phyloP scores from a whole-genome alignment of 2,329 filamentous ascomycete genomes.

The Periglandula ipomoeae region DNA sequence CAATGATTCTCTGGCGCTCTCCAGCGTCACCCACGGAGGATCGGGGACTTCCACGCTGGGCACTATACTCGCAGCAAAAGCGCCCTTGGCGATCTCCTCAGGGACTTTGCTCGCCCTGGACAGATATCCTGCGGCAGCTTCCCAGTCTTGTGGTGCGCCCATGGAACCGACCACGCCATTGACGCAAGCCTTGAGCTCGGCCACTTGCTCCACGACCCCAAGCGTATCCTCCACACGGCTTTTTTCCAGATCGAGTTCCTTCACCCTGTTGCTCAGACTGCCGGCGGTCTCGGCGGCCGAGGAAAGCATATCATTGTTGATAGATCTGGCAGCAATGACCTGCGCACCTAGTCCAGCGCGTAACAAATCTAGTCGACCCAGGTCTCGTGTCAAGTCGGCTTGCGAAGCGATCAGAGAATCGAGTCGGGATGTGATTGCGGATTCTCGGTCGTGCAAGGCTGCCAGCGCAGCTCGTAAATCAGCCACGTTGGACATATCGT shows the following conservation, averaged over 20 bases:
- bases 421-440: conserved; percentile 62
- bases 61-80: conserved; percentile 86
- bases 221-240: conserved; percentile 83
- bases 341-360: conserved; percentile 84
- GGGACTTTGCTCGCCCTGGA: conserved; percentile 76
- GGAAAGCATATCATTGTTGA: conserved; percentile 87
- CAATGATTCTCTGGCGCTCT: conserved; percentile 79
- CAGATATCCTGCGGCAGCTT: conserved; percentile 86
- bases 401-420: conserved; percentile 73
- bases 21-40: conserved; percentile 75
- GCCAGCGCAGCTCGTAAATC: conserved; percentile 73
- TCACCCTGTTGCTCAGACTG: conserved; percentile 78
- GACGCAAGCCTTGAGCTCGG: conserved; percentile 93
- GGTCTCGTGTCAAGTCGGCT: conserved; percentile 75
- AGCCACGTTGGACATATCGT: conserved; percentile 63
- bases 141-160: conserved; percentile 98
- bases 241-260: conserved; percentile 83
- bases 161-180: conserved; percentile 91
- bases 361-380: conserved; percentile 79
- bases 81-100: conserved; percentile 66
- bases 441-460: conserved; percentile 67
- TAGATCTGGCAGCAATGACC: conserved; percentile 68
- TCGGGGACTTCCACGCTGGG: conserved; percentile 95
- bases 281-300: conserved; percentile 77
- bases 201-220: conserved; percentile 88